Conservation (phyloP, 257 asterid species). For the Knoxia roxburghii region DNA sequence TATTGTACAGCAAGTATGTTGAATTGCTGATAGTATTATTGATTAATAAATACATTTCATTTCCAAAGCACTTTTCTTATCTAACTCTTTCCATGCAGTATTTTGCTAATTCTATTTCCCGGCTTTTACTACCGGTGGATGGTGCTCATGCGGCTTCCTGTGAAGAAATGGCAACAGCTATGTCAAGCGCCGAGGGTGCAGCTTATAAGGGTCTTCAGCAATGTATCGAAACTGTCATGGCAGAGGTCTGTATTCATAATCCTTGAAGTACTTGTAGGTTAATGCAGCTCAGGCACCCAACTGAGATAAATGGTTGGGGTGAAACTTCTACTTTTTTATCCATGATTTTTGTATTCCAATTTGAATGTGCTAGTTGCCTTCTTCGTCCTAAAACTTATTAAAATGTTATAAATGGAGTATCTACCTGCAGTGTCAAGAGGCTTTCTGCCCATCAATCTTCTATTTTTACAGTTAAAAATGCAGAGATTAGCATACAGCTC, state of each 20-base stretch:
- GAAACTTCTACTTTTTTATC: neutral
- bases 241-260: constrained; percentile 63
- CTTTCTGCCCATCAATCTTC: neutral
- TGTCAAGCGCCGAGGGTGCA: constrained; percentile 96
- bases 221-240: constrained; percentile 96
- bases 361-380: neutral
- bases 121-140: constrained; percentile 89
- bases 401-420: neutral
- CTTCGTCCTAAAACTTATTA: neutral
- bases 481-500: neutral
- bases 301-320: neutral
- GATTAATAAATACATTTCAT: neutral
- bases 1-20: constrained; percentile 90
- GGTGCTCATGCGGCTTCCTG: constrained; percentile 98
- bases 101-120: constrained; percentile 90
- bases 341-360: neutral
- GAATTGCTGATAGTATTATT: constrained; percentile 13
- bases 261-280: neutral
- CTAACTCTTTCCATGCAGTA: constrained; percentile 44
- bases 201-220: constrained; percentile 98
- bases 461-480: neutral
- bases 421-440: neutral
- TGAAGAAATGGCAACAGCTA: constrained; percentile 96
- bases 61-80: constrained; percentile 6
- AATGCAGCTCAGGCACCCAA: neutral